A percentile compares a stretch with the other conserved stretches of the same genome.
These are phyloP conservation scores for Paraphaeosphaeria sporulosa DNA, from an alignment of 2,329 filamentous ascomycete genomes.

Conservation along the genomic window DNA sequence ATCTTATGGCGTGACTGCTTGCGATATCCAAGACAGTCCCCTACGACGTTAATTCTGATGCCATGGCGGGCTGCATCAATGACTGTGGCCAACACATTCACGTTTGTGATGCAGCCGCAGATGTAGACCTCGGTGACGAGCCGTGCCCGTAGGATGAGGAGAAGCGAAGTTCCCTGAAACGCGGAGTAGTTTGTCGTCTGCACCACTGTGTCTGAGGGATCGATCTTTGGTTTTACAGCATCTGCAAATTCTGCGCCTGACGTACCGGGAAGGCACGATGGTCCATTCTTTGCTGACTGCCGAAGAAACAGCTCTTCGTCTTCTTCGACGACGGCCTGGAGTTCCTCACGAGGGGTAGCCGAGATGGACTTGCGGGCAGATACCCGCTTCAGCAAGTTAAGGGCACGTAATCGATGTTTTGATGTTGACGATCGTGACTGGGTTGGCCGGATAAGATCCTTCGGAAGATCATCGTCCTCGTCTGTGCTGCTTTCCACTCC, in stretches of 20 bases:
- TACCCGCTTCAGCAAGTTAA: slow-evolving; percentile 48
- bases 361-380: slow-evolving; percentile 39
- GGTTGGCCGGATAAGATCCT: slow-evolving; percentile 32
- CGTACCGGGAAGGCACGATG: slow-evolving; percentile 53
- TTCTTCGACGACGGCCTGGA: slow-evolving; percentile 44
- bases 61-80: slow-evolving; percentile 89
- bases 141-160: slow-evolving; percentile 80
- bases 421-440: slow-evolving; percentile 38
- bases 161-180: slow-evolving; percentile 75
- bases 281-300: slow-evolving; percentile 45
- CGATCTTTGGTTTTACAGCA: slow-evolving; percentile 58
- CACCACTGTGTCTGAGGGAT: slow-evolving; percentile 62
- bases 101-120: slow-evolving; percentile 84
- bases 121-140: slow-evolving; percentile 90
- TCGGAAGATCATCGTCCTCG: slow-evolving; percentile 43
- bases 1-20: slow-evolving; percentile 72
- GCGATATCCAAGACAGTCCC: slow-evolving; percentile 88
- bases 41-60: slow-evolving; percentile 82
- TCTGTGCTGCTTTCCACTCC: slow-evolving; percentile 45
- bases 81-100: slow-evolving; percentile 90
- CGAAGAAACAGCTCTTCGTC: slow-evolving; percentile 57
- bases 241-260: slow-evolving; percentile 60
- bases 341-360: slow-evolving; percentile 33
- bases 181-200: slow-evolving; percentile 88
- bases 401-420: slow-evolving; percentile 45